These are phyloP conservation scores for Cystobasidium sp. DNA, from an alignment of 1,284 basidiomycete genomes.

Conservation along the genomic window DNA sequence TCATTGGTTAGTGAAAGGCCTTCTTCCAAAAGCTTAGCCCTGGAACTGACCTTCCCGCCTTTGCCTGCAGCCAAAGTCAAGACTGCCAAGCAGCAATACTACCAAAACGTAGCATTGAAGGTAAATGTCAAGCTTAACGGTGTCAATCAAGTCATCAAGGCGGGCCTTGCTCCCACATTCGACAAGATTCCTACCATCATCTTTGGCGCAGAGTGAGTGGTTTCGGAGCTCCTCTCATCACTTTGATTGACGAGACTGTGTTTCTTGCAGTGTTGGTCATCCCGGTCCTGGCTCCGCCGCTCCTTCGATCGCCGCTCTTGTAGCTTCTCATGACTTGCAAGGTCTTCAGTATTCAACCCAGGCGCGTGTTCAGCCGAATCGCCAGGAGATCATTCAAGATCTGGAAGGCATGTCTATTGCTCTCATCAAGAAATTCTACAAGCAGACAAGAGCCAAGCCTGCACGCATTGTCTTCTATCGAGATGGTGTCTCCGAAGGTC, in stretches of 20 bases:
- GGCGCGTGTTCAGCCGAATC: slow-evolving; percentile 37
- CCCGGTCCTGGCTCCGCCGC: slow-evolving; percentile 42
- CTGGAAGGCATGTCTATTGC: slow-evolving; percentile 70
- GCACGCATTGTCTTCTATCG: slow-evolving; percentile 69
- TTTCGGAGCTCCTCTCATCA: too few relatives aligned
- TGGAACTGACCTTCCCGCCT: not conserved
- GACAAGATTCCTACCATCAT: slow-evolving; percentile 36
- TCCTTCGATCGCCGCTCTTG: slow-evolving; percentile 43
- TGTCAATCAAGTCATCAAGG: slow-evolving; percentile 64
- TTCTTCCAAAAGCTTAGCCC: not conserved
- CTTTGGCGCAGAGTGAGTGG: slow-evolving; percentile 44
- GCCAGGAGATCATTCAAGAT: slow-evolving; percentile 69
- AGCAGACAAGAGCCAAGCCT: slow-evolving; percentile 64
- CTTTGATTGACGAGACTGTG: not conserved
- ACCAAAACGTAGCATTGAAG: slow-evolving; percentile 60
- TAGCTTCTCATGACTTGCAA: slow-evolving; percentile 38
- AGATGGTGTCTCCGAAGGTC: slow-evolving; percentile 50
- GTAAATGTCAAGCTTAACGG: slow-evolving; percentile 81
- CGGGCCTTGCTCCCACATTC: slow-evolving; percentile 15
- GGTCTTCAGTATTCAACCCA: slow-evolving; percentile 38
- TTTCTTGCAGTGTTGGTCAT: slow-evolving; percentile 20
- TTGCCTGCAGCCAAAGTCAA: slow-evolving; percentile 29
- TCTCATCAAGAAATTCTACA: slow-evolving; percentile 65
- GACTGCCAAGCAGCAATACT: slow-evolving; percentile 40
- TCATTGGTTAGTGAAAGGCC: slow-evolving; percentile 21